Base-by-base conservation (phyloP, 805 yeast genomes). In the Cyberlindnera galapagoensis region DNA sequence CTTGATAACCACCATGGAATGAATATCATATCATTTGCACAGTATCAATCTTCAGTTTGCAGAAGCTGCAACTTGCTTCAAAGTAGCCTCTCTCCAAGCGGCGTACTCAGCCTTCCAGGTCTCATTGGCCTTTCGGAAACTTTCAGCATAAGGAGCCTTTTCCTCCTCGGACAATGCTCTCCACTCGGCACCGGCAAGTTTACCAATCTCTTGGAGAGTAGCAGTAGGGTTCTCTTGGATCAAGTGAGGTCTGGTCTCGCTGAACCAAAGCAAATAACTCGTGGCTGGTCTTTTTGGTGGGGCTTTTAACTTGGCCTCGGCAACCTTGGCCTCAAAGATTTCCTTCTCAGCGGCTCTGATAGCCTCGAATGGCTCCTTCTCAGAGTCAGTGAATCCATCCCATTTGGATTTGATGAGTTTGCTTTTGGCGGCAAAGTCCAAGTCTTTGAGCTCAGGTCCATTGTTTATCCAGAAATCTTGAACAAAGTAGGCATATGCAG, bases 111-210 rank as follows among this genome's bases (percentile, higher is more conserved):
- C 45, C 40, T 59, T 60, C 46, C 60, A 61, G 12, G 56, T 47
- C 23, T 52, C 58, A 10, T 60, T 51, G 18, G 54, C 56, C 21
- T 46, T 20, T 47, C 26, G 22, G 21, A 20, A 26, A 4, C n/a
- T 20, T 4, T 29, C 33, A 12, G 23, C 21, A 31, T 32, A 49
- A 4, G 18, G 90, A 48, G 65, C 67, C 70, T 87, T 88, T 43
- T 80, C 86, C 24, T 74, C 79, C 35, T 74, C 81, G 37, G 68
- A 62, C 52, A 90, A 67, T 34, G 79, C 78, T 69, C 78, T 85
- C 98, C 98, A 90, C 62, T 73, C 76, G 56, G 83, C 87, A 54
- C 96, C 96, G 49, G 87, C 80, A 39, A 83, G 59, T 62, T 79
- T 84, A 11, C 61, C 58, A 25, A 63, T 22, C 31, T 63, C 69